Base-by-base conservation (phyloP, 73 alveolate species). In the Breviolum minutum region DNA sequence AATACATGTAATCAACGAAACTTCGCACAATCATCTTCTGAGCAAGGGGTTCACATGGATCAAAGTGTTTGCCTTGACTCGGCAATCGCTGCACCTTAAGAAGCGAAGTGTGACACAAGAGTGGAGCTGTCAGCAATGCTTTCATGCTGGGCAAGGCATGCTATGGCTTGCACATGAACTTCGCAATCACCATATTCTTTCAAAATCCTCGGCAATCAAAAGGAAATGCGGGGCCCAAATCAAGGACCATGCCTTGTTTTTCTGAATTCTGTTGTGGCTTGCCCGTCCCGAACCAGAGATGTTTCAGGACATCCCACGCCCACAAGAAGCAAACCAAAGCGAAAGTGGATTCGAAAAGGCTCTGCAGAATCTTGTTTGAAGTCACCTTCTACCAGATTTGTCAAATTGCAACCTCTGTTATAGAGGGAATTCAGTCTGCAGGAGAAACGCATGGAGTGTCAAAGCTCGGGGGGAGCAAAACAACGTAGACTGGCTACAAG, bases 51-150 rank as follows among this genome's bases (percentile, higher is more conserved):
- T 48, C 88, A 26, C 26, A 8, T 19, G 66, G 29, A 27, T 30
- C 85, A 10, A 91, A 66, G 30, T 26, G 29, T 10, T 17, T 9
- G 26, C 10, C 16, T 6, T 20, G 85, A 13, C 77, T 74, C 40
- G 97, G 97, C 76, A 91, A 63, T 9, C 97, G 88, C 80, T 91
- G 97, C n/a, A 90, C 96, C 96, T 90, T 8, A n/a, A 6, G 61
- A 60, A 7, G 22, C 10, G 63, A n/a, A 24, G 0, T 24, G 63
- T n/a, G n/a, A 22, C 60, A n/a, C 62, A 8, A n/a, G 12, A 1
- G 19, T n/a, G 63, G 9, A 76, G 29, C 13, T 24, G 16, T 61
- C 13, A 8, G 20, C 62, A n/a, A 8, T 76, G 89, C 69, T 40
- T 10, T 5, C 22, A 7, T 48, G 24, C 73, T 22, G 48, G 14